Evolutionary conservation across 306 rosid species (phyloP), one percentile per base, ranked within the genome.

Genomic region (Sophora flavescens): DNA sequence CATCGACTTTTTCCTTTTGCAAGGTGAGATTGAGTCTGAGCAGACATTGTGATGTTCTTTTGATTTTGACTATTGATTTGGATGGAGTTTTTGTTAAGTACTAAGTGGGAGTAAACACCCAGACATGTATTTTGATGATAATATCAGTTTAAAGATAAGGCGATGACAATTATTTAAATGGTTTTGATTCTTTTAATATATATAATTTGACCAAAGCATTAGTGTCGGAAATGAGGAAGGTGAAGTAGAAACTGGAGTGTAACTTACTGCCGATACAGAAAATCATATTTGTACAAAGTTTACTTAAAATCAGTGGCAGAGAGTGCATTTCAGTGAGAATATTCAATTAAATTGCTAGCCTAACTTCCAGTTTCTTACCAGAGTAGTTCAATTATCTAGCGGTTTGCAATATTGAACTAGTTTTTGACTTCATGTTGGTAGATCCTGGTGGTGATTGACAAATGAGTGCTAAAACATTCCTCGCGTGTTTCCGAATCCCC

Each of bases 1-100:
- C 98, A 95, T 82, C 88, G 97, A 50, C 97, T 95, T 83, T 95
- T 95, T 73, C 98, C 98, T 48, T 86, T 89, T 72, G 97, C 98
- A 13, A 92, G 98, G 97, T 95, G 83, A 90, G 90, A 80, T 68
- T 51, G 14, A 30, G 68, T 70, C 74, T 64, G 50, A 32, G 61
- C 63, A 18, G 62, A 60, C 26, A 12, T 42, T 42, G 26, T 12
- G 16, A 8, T 17, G 3, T 48, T 57, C 66, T 41, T 76, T 58
- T 33, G 60, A 58, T 70, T 72, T 70, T 57, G 12, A 45, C 71
- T 17, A 72, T 22, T 58, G 32, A 74, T 77, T 77, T 70, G 67
- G 47, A 38, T 74, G 67, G 60, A 61, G 64, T 72, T 57, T 75
- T 45, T 8, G 74, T 28, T 65, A 38, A 56, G 30, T 79, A 54